phyloP scores from a whole-genome alignment of 768 basidiomycete genomes.

The Lentinula guzmanii region DNA sequence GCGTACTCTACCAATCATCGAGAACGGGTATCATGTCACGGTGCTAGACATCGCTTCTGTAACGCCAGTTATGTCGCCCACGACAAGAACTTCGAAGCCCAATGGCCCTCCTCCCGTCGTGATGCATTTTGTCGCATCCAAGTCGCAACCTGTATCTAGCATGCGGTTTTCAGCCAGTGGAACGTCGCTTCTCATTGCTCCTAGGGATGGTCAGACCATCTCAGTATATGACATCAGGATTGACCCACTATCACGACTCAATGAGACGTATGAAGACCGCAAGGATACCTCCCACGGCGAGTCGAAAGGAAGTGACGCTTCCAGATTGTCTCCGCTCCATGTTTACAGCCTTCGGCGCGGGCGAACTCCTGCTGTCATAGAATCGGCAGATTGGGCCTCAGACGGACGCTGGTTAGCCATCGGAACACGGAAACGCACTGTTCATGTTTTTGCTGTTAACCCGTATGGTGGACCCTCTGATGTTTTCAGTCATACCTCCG shows the following conservation, averaged over 20 bases:
- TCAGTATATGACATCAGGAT: constrained; percentile 39
- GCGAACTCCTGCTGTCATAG: constrained; percentile 59
- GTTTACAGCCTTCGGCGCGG: constrained; percentile 71
- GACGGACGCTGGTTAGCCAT: constrained; percentile 69
- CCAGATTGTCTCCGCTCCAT: constrained; percentile 33
- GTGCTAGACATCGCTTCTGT: constrained; percentile 46
- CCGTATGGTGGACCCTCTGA: constrained; percentile 71
- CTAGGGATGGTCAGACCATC: constrained; percentile 49
- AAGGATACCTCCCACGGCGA: background rate
- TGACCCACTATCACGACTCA: constrained; percentile 5
- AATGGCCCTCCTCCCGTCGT: constrained; percentile 22
- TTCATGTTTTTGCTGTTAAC: constrained; percentile 73
- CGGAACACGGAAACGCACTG: constrained; percentile 54
- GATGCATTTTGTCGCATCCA: constrained; percentile 43
- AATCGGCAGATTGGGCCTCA: constrained; percentile 42
- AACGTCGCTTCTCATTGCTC: constrained; percentile 40
- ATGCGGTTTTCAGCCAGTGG: constrained; percentile 52
- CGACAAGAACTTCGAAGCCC: background rate
- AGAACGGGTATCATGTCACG: constrained; percentile 41
- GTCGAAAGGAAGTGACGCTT: background rate
- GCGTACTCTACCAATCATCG: constrained; percentile 15
- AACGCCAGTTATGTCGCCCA: background rate
- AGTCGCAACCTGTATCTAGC: constrained; percentile 39
- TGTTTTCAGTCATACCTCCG: constrained; percentile 52
- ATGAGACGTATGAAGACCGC: background rate